These are phyloP conservation scores for Russula foetens DNA, from an alignment of 768 basidiomycete genomes.

Conservation along the genomic window DNA sequence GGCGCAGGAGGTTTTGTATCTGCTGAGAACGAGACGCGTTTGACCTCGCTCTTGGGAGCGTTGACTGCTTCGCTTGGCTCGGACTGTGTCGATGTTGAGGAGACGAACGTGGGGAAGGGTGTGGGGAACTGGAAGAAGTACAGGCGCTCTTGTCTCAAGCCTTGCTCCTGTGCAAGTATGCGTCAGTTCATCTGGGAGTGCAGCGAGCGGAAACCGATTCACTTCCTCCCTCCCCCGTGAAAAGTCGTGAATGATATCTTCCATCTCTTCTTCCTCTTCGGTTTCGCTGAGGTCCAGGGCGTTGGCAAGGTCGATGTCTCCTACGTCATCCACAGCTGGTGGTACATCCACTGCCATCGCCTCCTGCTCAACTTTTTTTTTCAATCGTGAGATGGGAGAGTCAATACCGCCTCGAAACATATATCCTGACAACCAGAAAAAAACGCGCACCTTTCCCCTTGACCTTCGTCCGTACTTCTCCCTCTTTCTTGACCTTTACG, in stretches of 20 bases:
- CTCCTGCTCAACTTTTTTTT: slow-evolving; percentile 19
- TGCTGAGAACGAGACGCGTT: slow-evolving; percentile 57
- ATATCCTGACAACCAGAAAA: background rate
- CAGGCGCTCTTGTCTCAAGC: slow-evolving; percentile 52
- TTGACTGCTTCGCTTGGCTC: slow-evolving; percentile 17
- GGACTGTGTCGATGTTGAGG: slow-evolving; percentile 28
- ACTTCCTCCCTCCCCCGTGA: slow-evolving; percentile 39
- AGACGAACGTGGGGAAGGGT: slow-evolving; percentile 70
- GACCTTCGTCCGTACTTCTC: slow-evolving; percentile 22
- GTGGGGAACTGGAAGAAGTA: slow-evolving; percentile 89
- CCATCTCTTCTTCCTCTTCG: slow-evolving; percentile 73
- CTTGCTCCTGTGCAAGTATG: slow-evolving; percentile 35
- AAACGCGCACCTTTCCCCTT: slow-evolving; percentile 30
- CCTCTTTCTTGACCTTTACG: slow-evolving; percentile 38
- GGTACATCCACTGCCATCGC: slow-evolving; percentile 22
- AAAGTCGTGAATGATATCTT: slow-evolving; percentile 70
- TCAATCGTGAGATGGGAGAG: background rate
- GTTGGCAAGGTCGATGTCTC: slow-evolving; percentile 42
- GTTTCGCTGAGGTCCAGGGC: slow-evolving; percentile 66
- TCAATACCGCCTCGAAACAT: background rate
- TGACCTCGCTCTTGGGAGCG: slow-evolving; percentile 24
- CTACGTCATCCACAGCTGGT: slow-evolving; percentile 18
- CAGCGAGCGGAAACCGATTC: slow-evolving; percentile 5
- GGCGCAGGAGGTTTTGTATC: slow-evolving; percentile 46
- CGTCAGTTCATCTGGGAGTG: background rate